Evolutionary conservation across 768 basidiomycete genomes (phyloP), one percentile per base, ranked within the genome.

Genomic region (Leccinum fibrillosum): DNA sequence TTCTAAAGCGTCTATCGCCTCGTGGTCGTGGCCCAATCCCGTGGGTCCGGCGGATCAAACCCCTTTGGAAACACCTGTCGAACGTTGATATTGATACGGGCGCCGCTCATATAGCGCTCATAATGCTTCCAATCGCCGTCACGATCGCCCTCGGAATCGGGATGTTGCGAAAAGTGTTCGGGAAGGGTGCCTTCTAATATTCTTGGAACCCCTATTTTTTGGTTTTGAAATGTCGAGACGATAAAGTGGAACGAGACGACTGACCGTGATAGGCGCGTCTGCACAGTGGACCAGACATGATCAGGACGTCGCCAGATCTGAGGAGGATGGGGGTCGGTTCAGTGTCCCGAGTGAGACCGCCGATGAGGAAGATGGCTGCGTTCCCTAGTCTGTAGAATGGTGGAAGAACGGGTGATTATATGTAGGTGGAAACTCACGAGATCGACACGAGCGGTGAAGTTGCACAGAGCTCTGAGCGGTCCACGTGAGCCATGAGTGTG

Each of bases 401-500:
- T 19, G 54, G 34, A 35, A 19, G n/a, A 35, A 21, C 2, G 19
- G 37, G 17, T 11, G 52, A 21, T 17, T 12, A 17, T 9, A 15
- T 10, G 34, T 17, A n/a, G 19, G 28, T 49, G 17, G 50, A 49
- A 49, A 72, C 89, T 65, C 63, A 95, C 94, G 94, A 97, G 52
- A 99, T 86, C 0, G 94, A 97, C 5, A 98, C 92, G 0, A 99
- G 81, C 0, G 96, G 96, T 0, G 92, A 88, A 5, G 92, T 92
- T 2, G 92, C 86, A 64, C 94, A 96, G 9, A 96, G 81, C 74
- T 99, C 96, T 21, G 95, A 94, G 19, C 92, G 89, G 72, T 99
- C 96, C n/a, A 97, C 92, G 71, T 99, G 96, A 0, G 85, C 96
- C 89, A 98, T 98, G 19, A 99, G 82, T 0, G 94, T 92, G 62